Conservation (phyloP, 805 yeast genomes). For the Clavispora asparagi region DNA sequence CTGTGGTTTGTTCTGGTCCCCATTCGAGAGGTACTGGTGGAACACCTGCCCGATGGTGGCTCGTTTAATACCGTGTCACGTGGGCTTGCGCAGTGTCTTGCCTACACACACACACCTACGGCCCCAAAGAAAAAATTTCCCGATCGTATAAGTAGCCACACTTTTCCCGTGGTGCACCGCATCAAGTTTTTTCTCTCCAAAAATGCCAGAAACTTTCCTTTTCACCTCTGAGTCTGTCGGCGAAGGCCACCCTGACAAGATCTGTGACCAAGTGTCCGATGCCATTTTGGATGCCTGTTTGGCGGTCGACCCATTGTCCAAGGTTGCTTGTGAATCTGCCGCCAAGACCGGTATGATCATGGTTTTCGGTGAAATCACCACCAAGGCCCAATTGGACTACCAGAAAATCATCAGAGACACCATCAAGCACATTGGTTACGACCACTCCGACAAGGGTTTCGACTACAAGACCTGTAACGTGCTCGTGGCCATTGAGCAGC, state of each 20-base stretch:
- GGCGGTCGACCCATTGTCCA: slow-evolving; percentile 91
- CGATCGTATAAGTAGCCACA: slow-evolving; percentile 2
- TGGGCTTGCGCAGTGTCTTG: background rate
- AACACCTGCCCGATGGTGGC: too few species aligned
- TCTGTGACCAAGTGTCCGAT: slow-evolving; percentile 98
- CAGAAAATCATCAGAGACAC: slow-evolving; percentile 98
- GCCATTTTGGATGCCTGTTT: slow-evolving; percentile 98
- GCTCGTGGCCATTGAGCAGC: slow-evolving; percentile 98
- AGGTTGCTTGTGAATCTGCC: slow-evolving; percentile 99
- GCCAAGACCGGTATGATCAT: slow-evolving; percentile 99
- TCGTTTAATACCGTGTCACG: background rate
- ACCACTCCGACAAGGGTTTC: slow-evolving; percentile 91
- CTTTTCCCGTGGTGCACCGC: background rate
- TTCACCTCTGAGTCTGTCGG: slow-evolving; percentile 88
- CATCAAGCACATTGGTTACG: slow-evolving; percentile 97
- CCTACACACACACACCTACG: background rate
- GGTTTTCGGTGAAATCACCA: slow-evolving; percentile 99
- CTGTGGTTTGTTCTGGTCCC: too few species aligned
- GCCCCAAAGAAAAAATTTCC: background rate
- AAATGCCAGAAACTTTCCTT: slow-evolving; percentile 41
- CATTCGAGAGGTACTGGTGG: too few species aligned
- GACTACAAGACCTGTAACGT: slow-evolving; percentile 99
- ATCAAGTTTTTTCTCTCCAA: slow-evolving; percentile 1
- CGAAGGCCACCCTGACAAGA: slow-evolving; percentile 93
- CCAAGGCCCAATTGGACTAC: slow-evolving; percentile 91